Base-by-base conservation (phyloP, 768 basidiomycete genomes). In the Xerocomellus amylosporus region DNA sequence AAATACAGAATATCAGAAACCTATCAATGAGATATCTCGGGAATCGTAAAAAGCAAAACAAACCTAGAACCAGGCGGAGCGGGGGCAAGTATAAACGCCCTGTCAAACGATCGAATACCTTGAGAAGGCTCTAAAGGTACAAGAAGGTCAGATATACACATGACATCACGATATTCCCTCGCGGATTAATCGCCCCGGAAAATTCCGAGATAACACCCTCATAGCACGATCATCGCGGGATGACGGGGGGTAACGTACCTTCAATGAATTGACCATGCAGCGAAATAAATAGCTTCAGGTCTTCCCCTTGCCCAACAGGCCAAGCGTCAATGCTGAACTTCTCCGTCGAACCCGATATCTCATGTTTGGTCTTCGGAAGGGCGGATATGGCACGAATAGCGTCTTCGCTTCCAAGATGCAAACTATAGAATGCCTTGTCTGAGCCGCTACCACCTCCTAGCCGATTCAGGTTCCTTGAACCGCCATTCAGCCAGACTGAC, bases 261-360 rank as follows among this genome's bases (percentile, higher is more conserved):
- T 98, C 96, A 47, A 81, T 79, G 66, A 96, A 96, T 69, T 98
- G 86, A 3, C 95, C 95, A 67, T 97, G 93, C 17, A 98, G 77
- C 42, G 81, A 83, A 55, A 92, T 76, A 58, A 96, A 78, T 17
- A 82, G 73, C 66, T 79, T 84, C 37, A 73, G 63, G 55, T 70
- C 64, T 40, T 80, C 80, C 41, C 84, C 87, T 56, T 84, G 82
- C 28, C 76, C 77, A 38, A 92, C 80, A 6, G 84, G 90, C 78
- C 90, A 93, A 1, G 89, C 82, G 62, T 99, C 97, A 33, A 97
- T 79, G 56, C 84, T 85, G 70, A 97, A 98, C 64, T 88, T 92
- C 63, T 86, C 85, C 0, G 88, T 78, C 2, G 90, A 83, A 8
- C 86, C 84, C 24, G 79, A 73, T 42, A 98, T 81, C 58, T 94